phyloP scores from a whole-genome alignment of 2,329 filamentous ascomycete species.

The Neopestalotiopsis sp. region DNA sequence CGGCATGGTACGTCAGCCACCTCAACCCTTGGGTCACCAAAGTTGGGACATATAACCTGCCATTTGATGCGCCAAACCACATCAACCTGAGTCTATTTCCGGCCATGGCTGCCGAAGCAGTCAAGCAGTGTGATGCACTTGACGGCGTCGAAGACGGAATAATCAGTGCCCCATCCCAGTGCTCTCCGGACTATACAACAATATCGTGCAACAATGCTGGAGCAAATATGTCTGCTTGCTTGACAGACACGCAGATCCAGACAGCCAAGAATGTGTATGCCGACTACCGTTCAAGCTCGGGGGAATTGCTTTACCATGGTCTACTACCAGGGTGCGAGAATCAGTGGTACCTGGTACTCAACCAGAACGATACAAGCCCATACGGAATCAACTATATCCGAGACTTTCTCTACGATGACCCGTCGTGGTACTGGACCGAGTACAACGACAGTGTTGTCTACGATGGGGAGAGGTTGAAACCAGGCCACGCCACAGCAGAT shows the following conservation, averaged over 20 bases:
- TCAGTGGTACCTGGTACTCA: conserved; percentile 13
- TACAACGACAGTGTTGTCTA: conserved; percentile 19
- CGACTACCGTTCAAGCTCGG: conserved; percentile 35
- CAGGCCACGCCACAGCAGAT: conserved; percentile 17
- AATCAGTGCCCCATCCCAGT: conserved; percentile 11
- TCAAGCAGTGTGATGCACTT: conserved; percentile 12
- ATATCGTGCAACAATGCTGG: background rate
- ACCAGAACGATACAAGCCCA: conserved; percentile 6
- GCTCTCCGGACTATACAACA: conserved; percentile 6
- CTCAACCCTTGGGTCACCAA: conserved; percentile 29
- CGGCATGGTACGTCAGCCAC: conserved; percentile 29
- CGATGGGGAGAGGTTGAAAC: conserved; percentile 13
- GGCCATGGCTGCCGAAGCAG: conserved; percentile 1
- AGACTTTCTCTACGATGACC: conserved; percentile 18
- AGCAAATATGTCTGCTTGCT: conserved; percentile 2
- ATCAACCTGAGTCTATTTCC: conserved; percentile 5
- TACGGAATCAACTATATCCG: conserved; percentile 19
- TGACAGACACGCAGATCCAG: conserved; percentile 41
- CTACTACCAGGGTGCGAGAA: conserved; percentile 14
- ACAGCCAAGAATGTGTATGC: conserved; percentile 39
- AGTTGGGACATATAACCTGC: conserved; percentile 8
- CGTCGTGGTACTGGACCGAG: conserved; percentile 18
- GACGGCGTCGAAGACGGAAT: conserved; percentile 18
- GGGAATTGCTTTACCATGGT: conserved; percentile 18
- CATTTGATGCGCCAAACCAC: background rate